Base-by-base conservation (phyloP, 176 grass and related monocot species). In the Cenchrus fungigraminus region DNA sequence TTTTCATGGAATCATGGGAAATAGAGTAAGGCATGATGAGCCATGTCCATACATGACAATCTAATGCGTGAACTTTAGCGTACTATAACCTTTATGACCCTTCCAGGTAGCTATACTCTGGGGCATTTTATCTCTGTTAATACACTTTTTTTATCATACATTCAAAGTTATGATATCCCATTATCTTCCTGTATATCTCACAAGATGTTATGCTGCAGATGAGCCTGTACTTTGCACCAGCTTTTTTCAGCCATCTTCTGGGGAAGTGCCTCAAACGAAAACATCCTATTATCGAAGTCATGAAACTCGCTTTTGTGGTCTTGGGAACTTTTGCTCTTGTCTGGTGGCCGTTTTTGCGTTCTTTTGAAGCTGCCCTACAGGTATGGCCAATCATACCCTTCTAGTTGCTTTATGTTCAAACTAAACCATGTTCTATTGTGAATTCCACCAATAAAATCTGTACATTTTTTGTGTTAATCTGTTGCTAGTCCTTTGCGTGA, bases 261-360 rank as follows among this genome's bases (percentile, higher is more conserved):
- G 96, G 96, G 9, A 98, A 94, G 90, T 94, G 93, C 84, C 47
- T 98, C 56, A 92, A 85, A 73, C 87, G 74, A 14, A 89, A 92
- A 44, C 83, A 90, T 89, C 85, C 96, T 49, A 68, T 92, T 87
- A 64, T 92, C 52, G 88, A 94, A 77, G 79, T 95, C 31, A 78
- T 93, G 77, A 95, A 98, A 76, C 88, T 95, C 13, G 93, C 78
- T 60, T 78, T 91, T 32, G 78, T 94, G n/a, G 93, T 95, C 52
- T 56, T 98, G 68, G 91, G 89, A 88, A 98, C 90, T 34, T 95
- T 95, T 92, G 78, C 74, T 59, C 59, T 98, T 84, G 89, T 95
- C 68, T 95, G 96, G 96, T 95, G 89, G 93, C 96, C 96, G 81
- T 98, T 91, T 89, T 79, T 95, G 71, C 86, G 88, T 92, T 98